Evolutionary conservation across 2,329 filamentous ascomycete genomes (phyloP).

Genomic region (Juglanconis sp.): DNA sequence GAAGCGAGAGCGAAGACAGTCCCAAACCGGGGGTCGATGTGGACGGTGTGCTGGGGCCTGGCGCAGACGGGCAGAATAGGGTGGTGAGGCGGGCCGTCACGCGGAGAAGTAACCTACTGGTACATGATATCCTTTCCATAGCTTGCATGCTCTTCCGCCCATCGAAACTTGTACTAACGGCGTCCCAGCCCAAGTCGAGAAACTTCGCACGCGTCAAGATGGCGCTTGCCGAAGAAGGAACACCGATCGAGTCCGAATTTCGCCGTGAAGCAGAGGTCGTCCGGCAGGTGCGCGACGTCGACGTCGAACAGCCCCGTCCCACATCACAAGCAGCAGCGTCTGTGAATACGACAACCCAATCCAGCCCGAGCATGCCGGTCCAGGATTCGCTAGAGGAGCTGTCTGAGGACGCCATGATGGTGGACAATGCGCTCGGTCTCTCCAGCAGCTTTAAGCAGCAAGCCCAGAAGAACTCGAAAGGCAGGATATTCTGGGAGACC

Average conservation of each 20-base stretch:
- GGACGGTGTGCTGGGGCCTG: conserved; percentile 39
- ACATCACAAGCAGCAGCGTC: conserved; percentile 34
- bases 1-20: conserved; percentile 77
- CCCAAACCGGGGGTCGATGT: conserved; percentile 44
- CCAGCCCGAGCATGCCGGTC: conserved; percentile 65
- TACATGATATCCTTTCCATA: conserved; percentile 40
- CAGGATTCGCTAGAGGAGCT: conserved; percentile 67
- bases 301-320: conserved; percentile 47
- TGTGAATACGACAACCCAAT: conserved; percentile 56
- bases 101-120: conserved; percentile 81
- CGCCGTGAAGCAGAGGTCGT: conserved; percentile 93
- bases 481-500: conserved; percentile 72
- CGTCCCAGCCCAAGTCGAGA: conserved; percentile 81
- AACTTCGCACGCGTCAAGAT: conserved; percentile 91
- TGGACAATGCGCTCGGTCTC: conserved; percentile 40
- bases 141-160: not conserved
- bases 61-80: conserved; percentile 60
- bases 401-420: conserved; percentile 66
- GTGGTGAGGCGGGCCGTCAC: conserved; percentile 83
- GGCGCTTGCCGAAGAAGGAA: conserved; percentile 80
- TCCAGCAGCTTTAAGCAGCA: conserved; percentile 74
- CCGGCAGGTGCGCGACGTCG: conserved; percentile 82
- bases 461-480: conserved; percentile 67
- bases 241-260: conserved; percentile 84
- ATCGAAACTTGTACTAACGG: conserved; percentile 25